Base-by-base conservation (phyloP, 768 basidiomycete genomes). In the Cystoderma amianthinum region DNA sequence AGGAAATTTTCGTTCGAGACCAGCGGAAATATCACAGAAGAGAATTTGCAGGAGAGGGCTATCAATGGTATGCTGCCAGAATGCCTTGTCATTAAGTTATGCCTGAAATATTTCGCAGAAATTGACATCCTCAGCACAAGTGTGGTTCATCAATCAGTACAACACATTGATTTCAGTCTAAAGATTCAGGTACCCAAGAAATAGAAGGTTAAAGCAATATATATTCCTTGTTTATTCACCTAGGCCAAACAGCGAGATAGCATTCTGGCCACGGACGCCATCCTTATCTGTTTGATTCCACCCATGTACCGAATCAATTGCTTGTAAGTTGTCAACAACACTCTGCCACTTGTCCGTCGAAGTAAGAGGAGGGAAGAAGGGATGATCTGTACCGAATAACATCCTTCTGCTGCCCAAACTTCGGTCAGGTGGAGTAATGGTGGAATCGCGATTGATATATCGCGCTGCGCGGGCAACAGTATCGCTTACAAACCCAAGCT, bases 81-180 rank as follows among this genome's bases (percentile, higher is more conserved):
- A 13, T 20, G 21, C 22, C 16, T 18, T 38, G 39, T 11, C 7
- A 10, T 18, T 13, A 6, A 28, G 19, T 30, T 25, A 40, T 40
- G 25, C 25, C 23, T 10, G 19, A 42, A 23, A n/a, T 11, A 21
- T 33, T 22, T 34, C 22, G 15, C 60, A 94, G 94, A 92, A 55
- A 84, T 99, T 51, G 96, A 99, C 59, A 94, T 98, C 53, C 53
- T 96, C 60, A 87, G 93, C 65, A 93, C 91, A 32, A 93, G 89
- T 45, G 76, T 71, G 6, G 87, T 93, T 18, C 92, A 94, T 51
- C 90, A 97, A 61, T 89, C 87, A 1, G 90, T 89, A 18, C 89
- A 80, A 49, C 93, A 96, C 55, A 82, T 98, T 47, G 96, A 98
- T 60, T 99, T 94, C 60, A 96, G 92, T 54, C 71, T 99, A 53